These are phyloP conservation scores for Roridomyces roridus DNA, from an alignment of 768 basidiomycete genomes.

Conservation along the genomic window DNA sequence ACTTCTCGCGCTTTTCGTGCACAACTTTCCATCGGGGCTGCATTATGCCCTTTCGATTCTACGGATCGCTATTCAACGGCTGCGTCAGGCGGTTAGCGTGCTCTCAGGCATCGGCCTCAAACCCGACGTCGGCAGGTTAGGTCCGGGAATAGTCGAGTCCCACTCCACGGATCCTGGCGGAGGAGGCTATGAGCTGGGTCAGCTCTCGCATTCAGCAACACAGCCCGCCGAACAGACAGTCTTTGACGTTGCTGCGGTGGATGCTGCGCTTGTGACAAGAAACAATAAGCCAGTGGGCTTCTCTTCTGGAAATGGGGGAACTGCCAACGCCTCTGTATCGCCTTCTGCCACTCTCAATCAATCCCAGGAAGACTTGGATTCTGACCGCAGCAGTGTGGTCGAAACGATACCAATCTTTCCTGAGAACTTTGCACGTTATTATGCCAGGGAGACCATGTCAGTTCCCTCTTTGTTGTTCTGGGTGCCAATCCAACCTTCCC, in stretches of 20 bases:
- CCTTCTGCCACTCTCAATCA: not conserved
- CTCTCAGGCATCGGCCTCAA: too few species aligned
- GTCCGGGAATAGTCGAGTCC: too few species aligned
- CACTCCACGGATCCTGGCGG: too few species aligned
- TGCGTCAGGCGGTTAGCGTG: too few species aligned
- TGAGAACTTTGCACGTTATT: conserved; percentile 2
- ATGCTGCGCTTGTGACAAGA: too few species aligned
- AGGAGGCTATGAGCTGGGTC: too few species aligned
- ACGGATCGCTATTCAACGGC: not conserved
- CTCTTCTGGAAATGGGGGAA: too few species aligned
- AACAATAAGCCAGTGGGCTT: not conserved
- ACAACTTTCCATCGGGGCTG: not conserved
- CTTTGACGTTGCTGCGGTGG: too few species aligned
- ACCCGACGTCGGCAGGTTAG: too few species aligned
- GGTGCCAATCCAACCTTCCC: not conserved
- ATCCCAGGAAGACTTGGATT: not conserved
- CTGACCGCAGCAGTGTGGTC: not conserved
- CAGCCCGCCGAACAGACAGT: too few species aligned
- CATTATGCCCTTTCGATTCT: not conserved
- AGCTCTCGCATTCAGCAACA: too few species aligned
- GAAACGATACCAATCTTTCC: not conserved
- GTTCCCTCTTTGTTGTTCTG: not conserved
- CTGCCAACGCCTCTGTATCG: too few species aligned
- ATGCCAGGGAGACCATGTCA: not conserved
- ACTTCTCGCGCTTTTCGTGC: not conserved